Evolutionary conservation across 306 rosid species (phyloP).

Genomic region (Cicer chorassanicum): DNA sequence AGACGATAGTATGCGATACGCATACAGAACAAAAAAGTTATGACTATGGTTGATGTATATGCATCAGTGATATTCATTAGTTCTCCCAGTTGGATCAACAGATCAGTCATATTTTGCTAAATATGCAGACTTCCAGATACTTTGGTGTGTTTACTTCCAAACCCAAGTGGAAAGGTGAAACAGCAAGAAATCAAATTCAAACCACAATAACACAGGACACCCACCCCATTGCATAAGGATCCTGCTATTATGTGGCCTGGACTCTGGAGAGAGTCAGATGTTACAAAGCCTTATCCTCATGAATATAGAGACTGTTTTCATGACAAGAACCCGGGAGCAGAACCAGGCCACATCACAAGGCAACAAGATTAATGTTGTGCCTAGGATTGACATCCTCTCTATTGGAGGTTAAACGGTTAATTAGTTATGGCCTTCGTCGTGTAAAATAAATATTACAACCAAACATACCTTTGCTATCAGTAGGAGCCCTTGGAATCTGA

Average conservation of each 20-base stretch:
- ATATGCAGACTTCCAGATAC: neutral
- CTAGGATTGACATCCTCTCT: neutral
- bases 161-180: neutral
- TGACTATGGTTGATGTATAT: no score
- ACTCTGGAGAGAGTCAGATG: neutral
- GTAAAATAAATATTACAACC: neutral
- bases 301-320: conserved; percentile 7
- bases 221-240: neutral
- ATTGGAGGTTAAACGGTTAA: neutral
- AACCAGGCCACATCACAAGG: neutral
- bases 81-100: conserved; percentile 30
- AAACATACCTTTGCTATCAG: conserved; percentile 62
- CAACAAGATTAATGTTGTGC: neutral
- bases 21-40: no score
- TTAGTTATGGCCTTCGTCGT: neutral
- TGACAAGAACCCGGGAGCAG: neutral
- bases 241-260: neutral
- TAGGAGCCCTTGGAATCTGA: conserved; percentile 59
- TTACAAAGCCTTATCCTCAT: conserved; percentile 8
- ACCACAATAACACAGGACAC: neutral
- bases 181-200: neutral
- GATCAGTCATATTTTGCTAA: conserved; percentile 1
- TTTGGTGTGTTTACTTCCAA: conserved; percentile 12
- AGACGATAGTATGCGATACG: neutral
- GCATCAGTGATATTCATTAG: conserved; percentile 16